These are phyloP conservation scores for Metschnikowia noctiluminum DNA, from an alignment of 805 yeast species.

Conservation along the genomic window DNA sequence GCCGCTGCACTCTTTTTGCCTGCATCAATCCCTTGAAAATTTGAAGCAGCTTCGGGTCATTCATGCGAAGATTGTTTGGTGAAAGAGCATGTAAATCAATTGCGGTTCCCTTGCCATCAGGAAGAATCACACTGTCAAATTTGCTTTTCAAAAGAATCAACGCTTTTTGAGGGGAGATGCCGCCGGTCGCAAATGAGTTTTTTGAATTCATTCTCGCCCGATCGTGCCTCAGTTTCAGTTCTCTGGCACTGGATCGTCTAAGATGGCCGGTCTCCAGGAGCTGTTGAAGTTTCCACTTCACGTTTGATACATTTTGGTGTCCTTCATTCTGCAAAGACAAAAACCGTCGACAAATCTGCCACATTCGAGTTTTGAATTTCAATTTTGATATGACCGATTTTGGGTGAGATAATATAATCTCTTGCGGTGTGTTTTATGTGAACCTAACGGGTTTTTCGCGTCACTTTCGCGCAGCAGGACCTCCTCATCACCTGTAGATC, in stretches of 20 bases:
- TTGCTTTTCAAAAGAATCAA: constrained; percentile 28
- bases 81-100: constrained; percentile 23
- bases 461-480: no score
- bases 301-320: constrained; percentile 3
- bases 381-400: no score
- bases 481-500: no score
- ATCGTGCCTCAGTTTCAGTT: constrained; percentile 12
- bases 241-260: constrained; percentile 16
- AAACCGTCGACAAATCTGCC: background rate
- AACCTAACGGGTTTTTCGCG: no score
- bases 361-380: background rate
- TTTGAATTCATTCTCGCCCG: constrained; percentile 6
- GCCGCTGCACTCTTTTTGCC: constrained; percentile 21
- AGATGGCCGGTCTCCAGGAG: constrained; percentile 30
- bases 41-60: constrained; percentile 19
- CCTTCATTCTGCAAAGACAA: background rate
- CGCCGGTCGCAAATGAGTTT: background rate
- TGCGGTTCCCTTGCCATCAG: constrained; percentile 22
- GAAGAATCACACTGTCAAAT: constrained; percentile 27
- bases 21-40: constrained; percentile 30
- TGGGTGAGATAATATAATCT: background rate
- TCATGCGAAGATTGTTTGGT: constrained; percentile 23
- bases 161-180: constrained; percentile 20
- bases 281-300: constrained; percentile 23
- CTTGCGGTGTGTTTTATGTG: no score